Evolutionary conservation across 768 basidiomycete genomes (phyloP).

Genomic region (Hygrocybe punicea): DNA sequence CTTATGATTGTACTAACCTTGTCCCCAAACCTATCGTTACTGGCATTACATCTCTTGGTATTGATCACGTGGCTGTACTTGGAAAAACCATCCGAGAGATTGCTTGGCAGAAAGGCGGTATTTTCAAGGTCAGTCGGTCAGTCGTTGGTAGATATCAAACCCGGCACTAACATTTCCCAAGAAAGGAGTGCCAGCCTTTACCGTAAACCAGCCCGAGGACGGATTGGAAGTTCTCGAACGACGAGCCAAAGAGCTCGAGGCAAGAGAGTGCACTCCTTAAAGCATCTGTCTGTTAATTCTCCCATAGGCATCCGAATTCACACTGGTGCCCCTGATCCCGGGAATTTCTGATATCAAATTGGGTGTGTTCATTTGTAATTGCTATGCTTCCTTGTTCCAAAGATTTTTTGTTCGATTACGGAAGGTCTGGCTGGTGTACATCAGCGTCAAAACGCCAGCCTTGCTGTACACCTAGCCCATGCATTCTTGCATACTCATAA

Average conservation of each 20-base stretch:
- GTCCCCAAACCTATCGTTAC: constrained; percentile 88
- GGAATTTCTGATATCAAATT: constrained; percentile 55
- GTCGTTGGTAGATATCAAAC: background rate
- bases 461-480: constrained; percentile 73
- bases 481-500: constrained; percentile 51
- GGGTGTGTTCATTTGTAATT: constrained; percentile 41
- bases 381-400: background rate
- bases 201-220: constrained; percentile 71
- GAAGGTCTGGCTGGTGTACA: constrained; percentile 82
- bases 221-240: constrained; percentile 65
- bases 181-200: constrained; percentile 82
- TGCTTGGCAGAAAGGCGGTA: constrained; percentile 93
- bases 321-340: constrained; percentile 52
- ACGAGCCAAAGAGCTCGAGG: constrained; percentile 65
- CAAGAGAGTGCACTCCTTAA: constrained; percentile 24
- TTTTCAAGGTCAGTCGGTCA: constrained; percentile 71
- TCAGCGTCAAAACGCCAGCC: constrained; percentile 81
- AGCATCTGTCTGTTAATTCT: background rate
- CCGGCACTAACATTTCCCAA: constrained; percentile 24
- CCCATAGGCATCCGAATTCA: constrained; percentile 64
- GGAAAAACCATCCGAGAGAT: constrained; percentile 89
- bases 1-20: constrained; percentile 93
- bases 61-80: constrained; percentile 86
- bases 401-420: constrained; percentile 6
- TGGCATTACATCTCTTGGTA: constrained; percentile 84